A percentile compares a stretch with the other conserved stretches of the same genome.
phyloP scores from a whole-genome alignment of 2,329 filamentous ascomycete genomes.

The Seiridium unicorne region DNA sequence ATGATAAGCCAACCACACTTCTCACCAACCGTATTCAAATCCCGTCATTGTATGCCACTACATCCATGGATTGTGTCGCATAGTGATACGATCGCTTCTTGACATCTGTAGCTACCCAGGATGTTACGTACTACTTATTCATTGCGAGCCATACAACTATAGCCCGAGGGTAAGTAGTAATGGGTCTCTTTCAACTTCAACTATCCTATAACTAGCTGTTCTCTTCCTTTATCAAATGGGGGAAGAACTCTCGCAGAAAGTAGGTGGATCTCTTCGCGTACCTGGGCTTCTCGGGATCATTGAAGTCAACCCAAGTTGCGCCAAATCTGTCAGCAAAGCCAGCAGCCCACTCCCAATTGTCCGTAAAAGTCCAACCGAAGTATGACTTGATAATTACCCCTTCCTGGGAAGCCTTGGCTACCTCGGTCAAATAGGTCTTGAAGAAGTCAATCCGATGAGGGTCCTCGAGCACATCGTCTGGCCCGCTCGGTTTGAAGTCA shows the following conservation, averaged over 20 bases:
- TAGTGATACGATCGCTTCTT: too few species aligned
- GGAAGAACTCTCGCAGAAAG: constrained; percentile 26
- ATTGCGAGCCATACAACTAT: too few species aligned
- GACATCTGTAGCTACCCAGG: too few species aligned
- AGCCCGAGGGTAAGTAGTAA: too few species aligned
- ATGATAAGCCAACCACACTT: too few species aligned
- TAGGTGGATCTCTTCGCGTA: constrained; percentile 32
- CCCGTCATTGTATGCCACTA: too few species aligned
- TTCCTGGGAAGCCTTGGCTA: constrained; percentile 34
- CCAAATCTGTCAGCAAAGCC: constrained; percentile 38
- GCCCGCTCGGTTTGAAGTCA: constrained; percentile 24
- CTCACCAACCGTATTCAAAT: too few species aligned
- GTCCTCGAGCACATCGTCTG: constrained; percentile 34
- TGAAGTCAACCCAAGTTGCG: constrained; percentile 38
- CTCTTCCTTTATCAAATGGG: constrained; percentile 22
- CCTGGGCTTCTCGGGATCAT: constrained; percentile 30
- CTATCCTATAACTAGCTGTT: neutral
- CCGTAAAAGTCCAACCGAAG: constrained; percentile 40
- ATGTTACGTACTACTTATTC: too few species aligned
- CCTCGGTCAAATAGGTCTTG: constrained; percentile 33
- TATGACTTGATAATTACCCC: constrained; percentile 37
- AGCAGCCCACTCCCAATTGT: constrained; percentile 45
- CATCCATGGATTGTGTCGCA: too few species aligned
- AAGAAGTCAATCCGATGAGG: constrained; percentile 36
- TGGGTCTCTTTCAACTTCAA: too few species aligned